Evolutionary conservation across 495 filamentous ascomycete species (phyloP).

Genomic region (Lasiosphaeria ovina): DNA sequence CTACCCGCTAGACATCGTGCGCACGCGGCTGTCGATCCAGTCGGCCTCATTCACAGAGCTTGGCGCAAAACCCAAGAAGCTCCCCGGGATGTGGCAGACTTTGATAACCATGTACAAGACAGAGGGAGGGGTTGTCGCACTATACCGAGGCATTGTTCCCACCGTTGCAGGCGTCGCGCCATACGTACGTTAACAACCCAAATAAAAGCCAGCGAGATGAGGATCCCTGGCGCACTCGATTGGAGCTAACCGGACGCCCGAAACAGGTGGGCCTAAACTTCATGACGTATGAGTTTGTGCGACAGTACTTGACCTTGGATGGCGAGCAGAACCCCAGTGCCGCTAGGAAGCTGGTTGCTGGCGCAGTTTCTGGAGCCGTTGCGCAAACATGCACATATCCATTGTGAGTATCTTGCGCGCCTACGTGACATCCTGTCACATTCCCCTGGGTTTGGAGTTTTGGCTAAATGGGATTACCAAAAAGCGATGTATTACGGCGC

Average conservation of each 20-base stretch:
- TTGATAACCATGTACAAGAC: constrained; percentile 82
- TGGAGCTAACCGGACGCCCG: constrained; percentile 22
- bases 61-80: constrained; percentile 53
- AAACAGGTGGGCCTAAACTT: constrained; percentile 90
- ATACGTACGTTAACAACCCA: constrained; percentile 62
- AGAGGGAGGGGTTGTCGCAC: constrained; percentile 77
- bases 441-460: background rate
- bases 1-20: constrained; percentile 91
- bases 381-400: constrained; percentile 98
- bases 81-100: constrained; percentile 92
- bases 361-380: constrained; percentile 90
- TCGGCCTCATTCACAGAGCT: constrained; percentile 89
- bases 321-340: constrained; percentile 81
- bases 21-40: constrained; percentile 92
- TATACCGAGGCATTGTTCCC: constrained; percentile 90
- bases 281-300: constrained; percentile 91
- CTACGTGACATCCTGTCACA: background rate
- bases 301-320: constrained; percentile 80
- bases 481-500: constrained; percentile 87
- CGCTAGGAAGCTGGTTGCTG: constrained; percentile 78
- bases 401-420: constrained; percentile 62
- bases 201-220: too few species aligned
- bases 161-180: constrained; percentile 95
- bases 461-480: background rate
- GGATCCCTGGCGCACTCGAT: too few species aligned